These are phyloP conservation scores for Gliomastix tumulicola DNA, from an alignment of 2,329 filamentous ascomycete species.

Conservation along the genomic window DNA sequence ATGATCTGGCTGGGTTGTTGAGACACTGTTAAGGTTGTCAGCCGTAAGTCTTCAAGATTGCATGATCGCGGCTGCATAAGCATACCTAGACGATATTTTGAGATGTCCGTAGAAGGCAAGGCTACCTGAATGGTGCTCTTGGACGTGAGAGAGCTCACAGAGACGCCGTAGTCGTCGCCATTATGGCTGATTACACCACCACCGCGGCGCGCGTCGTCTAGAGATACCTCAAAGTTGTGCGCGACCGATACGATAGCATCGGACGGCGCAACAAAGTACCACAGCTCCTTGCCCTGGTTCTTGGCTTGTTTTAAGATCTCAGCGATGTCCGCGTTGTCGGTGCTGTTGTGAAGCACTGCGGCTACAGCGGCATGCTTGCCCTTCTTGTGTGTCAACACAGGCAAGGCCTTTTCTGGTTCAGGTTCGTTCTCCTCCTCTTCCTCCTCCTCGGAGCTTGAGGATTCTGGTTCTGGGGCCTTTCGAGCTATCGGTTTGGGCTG, in stretches of 20 bases:
- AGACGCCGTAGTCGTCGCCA: constrained; percentile 55
- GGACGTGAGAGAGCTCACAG: constrained; percentile 43
- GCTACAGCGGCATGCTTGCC: constrained; percentile 28
- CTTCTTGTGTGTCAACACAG: constrained; percentile 22
- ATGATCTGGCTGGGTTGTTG: constrained; percentile 51
- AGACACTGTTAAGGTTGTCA: constrained; percentile 15
- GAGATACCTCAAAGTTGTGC: constrained; percentile 54
- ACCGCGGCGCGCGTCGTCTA: constrained; percentile 45
- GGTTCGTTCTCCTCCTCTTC: constrained; percentile 19
- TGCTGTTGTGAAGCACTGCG: constrained; percentile 31
- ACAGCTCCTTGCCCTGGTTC: constrained; percentile 65
- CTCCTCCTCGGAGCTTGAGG: constrained; percentile 9
- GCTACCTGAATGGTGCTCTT: constrained; percentile 49
- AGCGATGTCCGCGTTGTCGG: constrained; percentile 36
- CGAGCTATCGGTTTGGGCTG: constrained; percentile 8
- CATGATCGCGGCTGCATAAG: no score
- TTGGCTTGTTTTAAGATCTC: constrained; percentile 52
- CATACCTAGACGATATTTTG: constrained; percentile 48
- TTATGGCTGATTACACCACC: constrained; percentile 54
- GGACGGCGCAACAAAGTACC: constrained; percentile 72
- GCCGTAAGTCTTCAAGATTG: no score
- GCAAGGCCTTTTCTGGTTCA: constrained; percentile 29
- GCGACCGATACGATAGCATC: constrained; percentile 62
- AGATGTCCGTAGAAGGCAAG: constrained; percentile 48
- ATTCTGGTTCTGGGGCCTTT: constrained; percentile 8